Evolutionary conservation across 371 early-diverging fungal genomes (phyloP).

Genomic region (Mucor velutinosus): DNA sequence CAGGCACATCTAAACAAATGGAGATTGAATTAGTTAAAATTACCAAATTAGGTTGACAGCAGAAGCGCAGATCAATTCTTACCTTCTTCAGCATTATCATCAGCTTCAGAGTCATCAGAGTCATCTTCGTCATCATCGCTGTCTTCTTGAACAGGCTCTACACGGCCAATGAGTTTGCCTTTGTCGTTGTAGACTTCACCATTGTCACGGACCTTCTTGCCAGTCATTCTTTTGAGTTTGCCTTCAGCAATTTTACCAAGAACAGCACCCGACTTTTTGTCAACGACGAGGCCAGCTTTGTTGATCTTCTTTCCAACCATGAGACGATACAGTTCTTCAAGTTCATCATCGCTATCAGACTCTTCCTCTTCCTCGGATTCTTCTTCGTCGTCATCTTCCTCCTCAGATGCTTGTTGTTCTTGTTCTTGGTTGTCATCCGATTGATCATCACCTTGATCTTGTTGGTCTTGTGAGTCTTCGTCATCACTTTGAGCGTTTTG

Average conservation of each 20-base stretch:
- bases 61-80: not conserved
- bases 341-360: slow-evolving; percentile 7
- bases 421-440: not conserved
- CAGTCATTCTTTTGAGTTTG: slow-evolving; percentile 15
- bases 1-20: not conserved
- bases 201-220: slow-evolving; percentile 23
- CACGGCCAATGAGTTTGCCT: slow-evolving; percentile 20
- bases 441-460: slow-evolving; percentile 1
- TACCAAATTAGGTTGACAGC: not conserved
- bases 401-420: slow-evolving; percentile 1
- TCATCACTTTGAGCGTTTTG: not conserved
- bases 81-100: not conserved
- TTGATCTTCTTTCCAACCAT: slow-evolving; percentile 24
- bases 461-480: not conserved
- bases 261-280: slow-evolving; percentile 20
- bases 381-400: slow-evolving; percentile 9
- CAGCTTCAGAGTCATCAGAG: not conserved
- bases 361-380: slow-evolving; percentile 9
- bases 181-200: slow-evolving; percentile 20
- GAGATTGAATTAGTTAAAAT: not conserved
- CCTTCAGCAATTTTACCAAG: slow-evolving; percentile 24
- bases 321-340: slow-evolving; percentile 12
- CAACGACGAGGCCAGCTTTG: slow-evolving; percentile 17
- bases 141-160: slow-evolving; percentile 20
- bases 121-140: not conserved